These are phyloP conservation scores for Chaetomidium leptoderma DNA, from an alignment of 495 filamentous ascomycete species.

Conservation along the genomic window DNA sequence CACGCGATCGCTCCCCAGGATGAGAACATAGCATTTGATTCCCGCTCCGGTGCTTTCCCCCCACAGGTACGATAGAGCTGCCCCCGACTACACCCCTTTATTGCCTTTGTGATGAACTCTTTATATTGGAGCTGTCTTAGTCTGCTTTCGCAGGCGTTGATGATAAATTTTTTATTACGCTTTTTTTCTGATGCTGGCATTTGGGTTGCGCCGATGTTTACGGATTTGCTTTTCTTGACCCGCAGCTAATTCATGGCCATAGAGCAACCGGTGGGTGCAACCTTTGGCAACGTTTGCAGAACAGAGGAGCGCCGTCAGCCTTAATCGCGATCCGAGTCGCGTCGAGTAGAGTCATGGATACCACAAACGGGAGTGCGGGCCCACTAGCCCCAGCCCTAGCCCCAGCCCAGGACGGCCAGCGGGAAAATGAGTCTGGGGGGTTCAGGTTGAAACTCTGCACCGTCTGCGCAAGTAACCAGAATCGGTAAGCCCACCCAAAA, in stretches of 20 bases:
- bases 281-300: not conserved
- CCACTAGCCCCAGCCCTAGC: slow-evolving; percentile 30
- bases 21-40: slow-evolving; percentile 14
- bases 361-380: slow-evolving; percentile 27
- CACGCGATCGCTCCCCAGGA: slow-evolving; percentile 1
- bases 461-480: slow-evolving; percentile 95
- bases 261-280: not conserved
- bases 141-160: slow-evolving; percentile 42
- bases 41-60: slow-evolving; percentile 6
- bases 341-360: slow-evolving; percentile 30
- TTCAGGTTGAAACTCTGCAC: slow-evolving; percentile 96
- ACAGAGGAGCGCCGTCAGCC: not conserved
- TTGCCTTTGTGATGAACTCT: slow-evolving; percentile 46
- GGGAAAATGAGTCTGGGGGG: slow-evolving; percentile 38
- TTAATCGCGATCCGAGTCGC: not conserved
- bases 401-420: slow-evolving; percentile 39
- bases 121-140: slow-evolving; percentile 99
- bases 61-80: slow-evolving; percentile 7
- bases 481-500: slow-evolving; percentile 55
- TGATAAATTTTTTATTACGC: slow-evolving; percentile 51
- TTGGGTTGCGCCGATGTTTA: not conserved
- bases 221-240: not conserved
- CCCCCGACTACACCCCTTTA: not conserved
- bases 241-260: not conserved
- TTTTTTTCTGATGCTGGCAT: slow-evolving; percentile 43